Conservation (phyloP, 1,139 yeast species). For the Blastobotrys indianensis region DNA sequence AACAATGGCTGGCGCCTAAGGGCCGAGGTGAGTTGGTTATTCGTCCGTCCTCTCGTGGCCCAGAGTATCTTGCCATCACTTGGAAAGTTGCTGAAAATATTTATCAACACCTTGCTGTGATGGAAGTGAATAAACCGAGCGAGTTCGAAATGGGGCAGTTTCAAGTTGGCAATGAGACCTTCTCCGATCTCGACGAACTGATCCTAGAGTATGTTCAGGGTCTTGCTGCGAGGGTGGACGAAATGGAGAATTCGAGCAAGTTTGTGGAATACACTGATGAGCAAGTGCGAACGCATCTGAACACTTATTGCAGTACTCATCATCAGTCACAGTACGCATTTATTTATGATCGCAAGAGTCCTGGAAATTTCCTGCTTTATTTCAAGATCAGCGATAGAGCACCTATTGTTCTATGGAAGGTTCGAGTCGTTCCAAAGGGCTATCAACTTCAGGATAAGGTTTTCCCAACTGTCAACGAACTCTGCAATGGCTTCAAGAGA, state of each 20-base stretch:
- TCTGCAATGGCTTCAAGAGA: conserved; percentile 91
- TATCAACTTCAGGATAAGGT: conserved; percentile 70
- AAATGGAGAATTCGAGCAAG: conserved; percentile 75
- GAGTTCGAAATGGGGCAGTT: conserved; percentile 61
- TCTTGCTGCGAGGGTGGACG: conserved; percentile 76
- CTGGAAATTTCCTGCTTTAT: conserved; percentile 85
- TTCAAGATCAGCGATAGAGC: conserved; percentile 74
- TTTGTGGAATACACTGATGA: conserved; percentile 68
- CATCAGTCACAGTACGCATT: conserved; percentile 86
- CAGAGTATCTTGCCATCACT: conserved; percentile 82
- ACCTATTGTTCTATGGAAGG: conserved; percentile 81
- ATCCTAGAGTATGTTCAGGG: conserved; percentile 84
- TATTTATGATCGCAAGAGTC: conserved; percentile 83
- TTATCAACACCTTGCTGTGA: conserved; percentile 85
- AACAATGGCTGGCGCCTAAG: conserved; percentile 82
- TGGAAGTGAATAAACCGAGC: conserved; percentile 62
- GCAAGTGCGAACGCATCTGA: conserved; percentile 72
- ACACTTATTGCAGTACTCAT: conserved; percentile 84
- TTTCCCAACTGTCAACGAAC: conserved; percentile 78
- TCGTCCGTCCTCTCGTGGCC: conserved; percentile 89
- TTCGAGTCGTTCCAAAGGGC: conserved; percentile 81
- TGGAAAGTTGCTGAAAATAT: conserved; percentile 93
- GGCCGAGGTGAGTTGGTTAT: conserved; percentile 90
- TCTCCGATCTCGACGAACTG: conserved; percentile 88
- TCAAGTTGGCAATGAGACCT: conserved; percentile 59